Conservation (phyloP, 202 grass and related monocot species). For the Panicum virgatum region DNA sequence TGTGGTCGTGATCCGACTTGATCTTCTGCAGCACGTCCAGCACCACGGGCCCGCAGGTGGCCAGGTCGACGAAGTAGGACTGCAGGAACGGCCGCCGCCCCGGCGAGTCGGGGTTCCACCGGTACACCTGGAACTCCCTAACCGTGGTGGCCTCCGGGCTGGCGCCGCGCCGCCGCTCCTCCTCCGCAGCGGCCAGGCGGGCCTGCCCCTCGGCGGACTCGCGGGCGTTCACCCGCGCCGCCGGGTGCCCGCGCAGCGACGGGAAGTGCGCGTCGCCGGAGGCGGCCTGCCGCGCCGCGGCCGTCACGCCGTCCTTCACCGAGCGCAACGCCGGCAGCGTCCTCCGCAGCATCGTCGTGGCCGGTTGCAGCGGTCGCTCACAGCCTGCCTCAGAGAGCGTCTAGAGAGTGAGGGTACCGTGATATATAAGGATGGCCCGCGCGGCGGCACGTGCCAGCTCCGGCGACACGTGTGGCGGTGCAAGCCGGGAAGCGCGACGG, state of each 20-base stretch:
- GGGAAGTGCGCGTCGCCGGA: conserved; percentile 52
- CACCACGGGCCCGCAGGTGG: conserved; percentile 65
- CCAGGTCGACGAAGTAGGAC: conserved; percentile 66
- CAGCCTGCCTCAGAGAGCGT: too few species aligned
- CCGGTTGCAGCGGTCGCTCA: background rate
- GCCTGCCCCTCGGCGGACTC: conserved; percentile 45
- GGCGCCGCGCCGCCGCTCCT: background rate
- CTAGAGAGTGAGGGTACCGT: too few species aligned
- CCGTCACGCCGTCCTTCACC: conserved; percentile 47
- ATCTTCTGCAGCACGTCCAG: conserved; percentile 80
- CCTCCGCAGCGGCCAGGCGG: conserved; percentile 26
- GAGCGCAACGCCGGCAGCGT: conserved; percentile 47
- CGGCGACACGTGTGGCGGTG: background rate
- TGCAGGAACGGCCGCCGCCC: conserved; percentile 57
- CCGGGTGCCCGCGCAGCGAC: conserved; percentile 48
- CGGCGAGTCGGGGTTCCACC: conserved; percentile 70
- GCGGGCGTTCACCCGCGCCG: conserved; percentile 41
- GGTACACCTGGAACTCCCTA: conserved; percentile 80
- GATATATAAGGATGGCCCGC: background rate
- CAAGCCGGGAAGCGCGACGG: background rate
- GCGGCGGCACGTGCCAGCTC: conserved; percentile 26
- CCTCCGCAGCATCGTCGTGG: conserved; percentile 46
- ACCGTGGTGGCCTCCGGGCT: background rate
- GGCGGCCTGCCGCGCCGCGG: conserved; percentile 14
- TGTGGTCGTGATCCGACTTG: conserved; percentile 68